phyloP scores from a whole-genome alignment of 345 rosid genomes.

The Eucalyptus sideroxylon region DNA sequence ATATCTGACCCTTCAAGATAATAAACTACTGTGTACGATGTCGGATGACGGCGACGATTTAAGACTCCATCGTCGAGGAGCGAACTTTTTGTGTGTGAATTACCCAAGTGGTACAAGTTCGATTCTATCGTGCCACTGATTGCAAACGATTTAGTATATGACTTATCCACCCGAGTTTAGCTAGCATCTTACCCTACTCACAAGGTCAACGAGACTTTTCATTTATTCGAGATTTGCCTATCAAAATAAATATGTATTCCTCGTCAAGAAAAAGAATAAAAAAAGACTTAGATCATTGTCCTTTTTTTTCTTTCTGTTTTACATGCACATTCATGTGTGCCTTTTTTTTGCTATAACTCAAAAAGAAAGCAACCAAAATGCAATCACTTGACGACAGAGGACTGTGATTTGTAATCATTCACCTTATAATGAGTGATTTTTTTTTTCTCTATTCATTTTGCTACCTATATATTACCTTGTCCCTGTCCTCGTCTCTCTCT shows the following conservation, averaged over 20 bases:
- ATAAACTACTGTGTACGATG: background rate
- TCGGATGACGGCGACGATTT: background rate
- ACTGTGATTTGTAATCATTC: background rate
- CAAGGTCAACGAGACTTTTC: background rate
- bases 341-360: background rate
- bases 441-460: background rate
- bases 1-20: background rate
- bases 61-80: background rate
- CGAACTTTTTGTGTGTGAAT: background rate
- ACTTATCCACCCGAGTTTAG: background rate
- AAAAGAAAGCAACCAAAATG: background rate
- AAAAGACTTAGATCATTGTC: background rate
- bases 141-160: background rate
- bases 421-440: background rate
- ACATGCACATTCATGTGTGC: background rate
- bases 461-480: background rate
- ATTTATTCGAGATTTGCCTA: background rate
- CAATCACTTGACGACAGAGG: background rate
- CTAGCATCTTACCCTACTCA: background rate
- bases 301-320: too few species aligned
- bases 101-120: background rate
- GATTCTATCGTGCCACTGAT: background rate
- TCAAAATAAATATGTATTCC: background rate
- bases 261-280: background rate
- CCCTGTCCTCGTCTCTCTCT: background rate